Base-by-base conservation (phyloP, 2,329 filamentous ascomycete genomes). In the Nothophoma quercina region DNA sequence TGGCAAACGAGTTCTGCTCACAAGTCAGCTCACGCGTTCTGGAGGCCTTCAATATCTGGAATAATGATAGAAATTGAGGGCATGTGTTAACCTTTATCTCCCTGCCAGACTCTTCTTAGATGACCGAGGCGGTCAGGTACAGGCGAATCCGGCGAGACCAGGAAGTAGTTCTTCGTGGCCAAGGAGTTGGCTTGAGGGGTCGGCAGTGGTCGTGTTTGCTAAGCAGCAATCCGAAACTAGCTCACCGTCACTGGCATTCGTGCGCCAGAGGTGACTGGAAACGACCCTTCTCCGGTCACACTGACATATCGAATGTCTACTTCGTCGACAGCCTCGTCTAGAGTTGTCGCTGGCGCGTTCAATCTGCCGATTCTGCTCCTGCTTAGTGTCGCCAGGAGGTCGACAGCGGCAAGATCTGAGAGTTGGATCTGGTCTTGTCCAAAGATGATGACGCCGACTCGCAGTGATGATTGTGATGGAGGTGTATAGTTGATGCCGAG, bases 201-300 rank as follows among this genome's bases (percentile, higher is more conserved):
- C 48, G 51, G 38, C 44, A 48, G 45, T 42, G 55, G 36, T 61
- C 49, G 59, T 64, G 61, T 52, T 62, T 42, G 60, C 57, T 62
- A 51, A 40, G 54, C 53, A 63, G 60, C 63, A 64, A 68, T 58
- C 60, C 60, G 60, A 63, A 54, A 53, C 60, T 60, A 68, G 65
- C 69, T 73, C 66, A 74, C 72, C 69, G 72, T 73, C 53, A 72
- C 68, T 58, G 69, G 68, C 60, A 74, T 71, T 41, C 70, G 66
- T 45, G 65, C 61, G 51, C 68, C 68, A 59, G 68, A 68, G 43
- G 71, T 72, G 60, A 72, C 59, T 48, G 68, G 56, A 57, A 72
- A 73, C 33, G 69, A 68, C 34, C 70, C 70, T 51, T 70, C 68
- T 60, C 72, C 70, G 47, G 60, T 72, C 65, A 69, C 64, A 55